A percentile compares a stretch with the other conserved stretches of the same genome.
These are phyloP conservation scores for Malus fusca DNA, from an alignment of 306 rosid genomes.

Conservation along the genomic window DNA sequence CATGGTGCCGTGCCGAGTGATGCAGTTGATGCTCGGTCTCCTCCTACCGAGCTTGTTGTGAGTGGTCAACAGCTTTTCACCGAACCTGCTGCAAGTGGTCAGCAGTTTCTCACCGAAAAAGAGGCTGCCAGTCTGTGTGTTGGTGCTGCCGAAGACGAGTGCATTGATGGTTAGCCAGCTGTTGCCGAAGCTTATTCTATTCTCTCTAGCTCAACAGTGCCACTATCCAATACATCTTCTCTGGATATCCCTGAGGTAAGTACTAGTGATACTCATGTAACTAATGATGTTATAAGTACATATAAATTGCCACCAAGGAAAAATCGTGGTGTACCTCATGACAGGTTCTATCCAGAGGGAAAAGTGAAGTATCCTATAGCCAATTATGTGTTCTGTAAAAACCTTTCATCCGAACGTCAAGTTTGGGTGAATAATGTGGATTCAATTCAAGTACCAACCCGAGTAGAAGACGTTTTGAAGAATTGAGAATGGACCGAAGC, in stretches of 20 bases:
- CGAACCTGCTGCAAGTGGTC: neutral
- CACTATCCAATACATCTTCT: neutral
- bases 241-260: neutral
- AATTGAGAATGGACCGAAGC: neutral
- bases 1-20: neutral
- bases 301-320: neutral
- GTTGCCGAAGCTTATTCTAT: neutral
- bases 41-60: too few species aligned
- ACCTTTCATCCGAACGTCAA: too few species aligned
- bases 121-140: too few species aligned
- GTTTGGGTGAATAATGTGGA: too few species aligned
- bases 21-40: neutral
- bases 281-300: neutral
- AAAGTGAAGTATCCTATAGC: too few species aligned
- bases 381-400: too few species aligned
- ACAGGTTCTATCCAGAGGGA: too few species aligned
- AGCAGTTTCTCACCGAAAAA: too few species aligned
- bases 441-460: neutral
- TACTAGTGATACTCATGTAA: neutral
- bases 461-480: neutral
- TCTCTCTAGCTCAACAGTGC: neutral
- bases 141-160: too few species aligned
- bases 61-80: neutral
- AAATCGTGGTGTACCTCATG: too few species aligned
- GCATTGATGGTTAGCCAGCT: neutral